A percentile compares a stretch with the other conserved stretches of the same genome.
Conservation (phyloP, 2,329 filamentous ascomycete genomes). For the Pseudogymnoascus sp. region DNA sequence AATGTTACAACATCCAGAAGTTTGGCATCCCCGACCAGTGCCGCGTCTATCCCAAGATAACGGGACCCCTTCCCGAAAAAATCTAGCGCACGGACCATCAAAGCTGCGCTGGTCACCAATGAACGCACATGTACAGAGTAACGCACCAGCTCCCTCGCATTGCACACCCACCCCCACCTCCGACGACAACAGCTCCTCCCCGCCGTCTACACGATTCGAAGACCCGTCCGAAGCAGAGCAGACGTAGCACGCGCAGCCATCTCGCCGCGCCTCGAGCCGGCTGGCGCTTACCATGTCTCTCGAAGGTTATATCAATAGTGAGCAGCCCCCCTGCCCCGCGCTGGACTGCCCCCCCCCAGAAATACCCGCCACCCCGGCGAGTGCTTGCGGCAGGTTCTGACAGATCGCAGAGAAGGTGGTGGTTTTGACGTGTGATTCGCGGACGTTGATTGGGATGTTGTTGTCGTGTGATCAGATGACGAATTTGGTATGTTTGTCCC, state of each 20-base stretch:
- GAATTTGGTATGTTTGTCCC: constrained; percentile 56
- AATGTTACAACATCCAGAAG: background rate
- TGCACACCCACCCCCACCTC: background rate
- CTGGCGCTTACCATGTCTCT: constrained; percentile 38
- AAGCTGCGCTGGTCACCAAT: constrained; percentile 1
- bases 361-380: constrained; percentile 12
- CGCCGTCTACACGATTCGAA: background rate
- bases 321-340: constrained; percentile 20
- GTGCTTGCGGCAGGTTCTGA: constrained; percentile 29
- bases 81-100: background rate
- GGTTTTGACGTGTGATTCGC: constrained; percentile 85
- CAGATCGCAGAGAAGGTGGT: constrained; percentile 69
- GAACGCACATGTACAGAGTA: background rate
- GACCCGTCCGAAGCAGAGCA: background rate
- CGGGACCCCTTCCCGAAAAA: background rate
- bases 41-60: background rate
- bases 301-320: constrained; percentile 45
- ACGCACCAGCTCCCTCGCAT: background rate
- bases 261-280: constrained; percentile 15
- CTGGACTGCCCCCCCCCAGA: background rate
- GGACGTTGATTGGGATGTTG: constrained; percentile 75
- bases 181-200: background rate
- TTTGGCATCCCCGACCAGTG: background rate
- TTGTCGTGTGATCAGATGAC: constrained; percentile 84
- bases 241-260: constrained; percentile 16